Evolutionary conservation across 2,329 filamentous ascomycete species (phyloP).

Genomic region (Verticillium alfalfae): DNA sequence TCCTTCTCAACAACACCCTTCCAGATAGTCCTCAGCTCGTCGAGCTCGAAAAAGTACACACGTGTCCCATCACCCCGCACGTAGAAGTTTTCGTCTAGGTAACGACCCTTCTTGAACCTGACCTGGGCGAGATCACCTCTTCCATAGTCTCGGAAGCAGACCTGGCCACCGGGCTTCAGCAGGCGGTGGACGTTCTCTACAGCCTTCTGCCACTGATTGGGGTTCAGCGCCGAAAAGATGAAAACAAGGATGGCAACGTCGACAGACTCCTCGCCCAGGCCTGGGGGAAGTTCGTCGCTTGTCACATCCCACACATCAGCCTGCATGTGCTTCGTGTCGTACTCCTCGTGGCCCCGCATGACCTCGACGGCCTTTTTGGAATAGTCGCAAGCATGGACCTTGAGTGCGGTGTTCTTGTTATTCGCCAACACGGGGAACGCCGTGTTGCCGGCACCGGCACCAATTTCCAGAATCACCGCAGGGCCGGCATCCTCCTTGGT

Average conservation of each 20-base stretch:
- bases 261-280: slow-evolving; percentile 70
- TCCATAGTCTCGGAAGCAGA: slow-evolving; percentile 95
- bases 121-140: slow-evolving; percentile 94
- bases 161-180: slow-evolving; percentile 86
- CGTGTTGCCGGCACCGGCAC: slow-evolving; percentile 92
- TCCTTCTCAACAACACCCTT: slow-evolving; percentile 33
- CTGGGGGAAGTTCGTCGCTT: slow-evolving; percentile 66
- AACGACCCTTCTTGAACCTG: slow-evolving; percentile 91
- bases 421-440: slow-evolving; percentile 83
- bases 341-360: slow-evolving; percentile 75
- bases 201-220: slow-evolving; percentile 76
- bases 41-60: slow-evolving; percentile 93
- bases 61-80: slow-evolving; percentile 90
- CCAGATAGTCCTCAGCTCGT: slow-evolving; percentile 80
- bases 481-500: slow-evolving; percentile 65
- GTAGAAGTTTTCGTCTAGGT: slow-evolving; percentile 96
- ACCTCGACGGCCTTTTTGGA: slow-evolving; percentile 92
- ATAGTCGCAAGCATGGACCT: slow-evolving; percentile 92
- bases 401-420: slow-evolving; percentile 78
- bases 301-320: slow-evolving; percentile 95
- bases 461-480: slow-evolving; percentile 77
- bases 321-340: slow-evolving; percentile 65
- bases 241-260: slow-evolving; percentile 95
- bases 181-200: slow-evolving; percentile 75
- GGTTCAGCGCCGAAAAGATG: slow-evolving; percentile 89